Percentiles rank a stretch among this genome's conserved stretches.
Evolutionary conservation across 2,329 filamentous ascomycete genomes (phyloP).

Genomic region (Pyricularia sp.): DNA sequence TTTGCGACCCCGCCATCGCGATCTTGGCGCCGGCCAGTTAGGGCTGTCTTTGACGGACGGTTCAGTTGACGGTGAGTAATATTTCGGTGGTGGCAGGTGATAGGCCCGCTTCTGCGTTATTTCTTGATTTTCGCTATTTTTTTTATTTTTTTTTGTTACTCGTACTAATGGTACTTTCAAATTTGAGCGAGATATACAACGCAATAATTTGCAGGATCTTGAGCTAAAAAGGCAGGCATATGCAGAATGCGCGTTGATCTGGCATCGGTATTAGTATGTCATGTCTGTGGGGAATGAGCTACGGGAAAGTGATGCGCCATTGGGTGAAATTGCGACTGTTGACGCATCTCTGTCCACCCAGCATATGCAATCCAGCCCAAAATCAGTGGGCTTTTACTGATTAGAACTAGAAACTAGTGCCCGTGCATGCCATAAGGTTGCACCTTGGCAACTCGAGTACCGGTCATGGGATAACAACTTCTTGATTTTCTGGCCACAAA

Average conservation of each 20-base stretch:
- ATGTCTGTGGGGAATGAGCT: background rate
- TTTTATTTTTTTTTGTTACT: background rate
- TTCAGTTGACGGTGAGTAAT: background rate
- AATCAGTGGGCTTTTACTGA: background rate
- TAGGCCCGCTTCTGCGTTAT: background rate
- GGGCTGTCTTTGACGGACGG: background rate
- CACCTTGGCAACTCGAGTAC: background rate
- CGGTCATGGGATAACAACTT: background rate
- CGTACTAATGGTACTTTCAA: background rate
- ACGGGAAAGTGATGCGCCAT: background rate
- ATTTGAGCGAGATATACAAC: background rate
- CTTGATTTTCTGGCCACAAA: no score
- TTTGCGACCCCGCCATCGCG: slow-evolving; percentile 2
- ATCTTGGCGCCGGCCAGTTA: background rate
- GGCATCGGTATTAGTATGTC: background rate
- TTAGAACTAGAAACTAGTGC: background rate
- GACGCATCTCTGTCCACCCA: background rate
- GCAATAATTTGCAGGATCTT: background rate
- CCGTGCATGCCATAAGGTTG: background rate
- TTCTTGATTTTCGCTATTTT: background rate
- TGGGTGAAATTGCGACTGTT: background rate
- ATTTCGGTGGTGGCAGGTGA: background rate
- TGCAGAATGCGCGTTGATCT: background rate
- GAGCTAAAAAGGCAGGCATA: background rate
- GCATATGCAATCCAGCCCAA: background rate